Percentiles rank a stretch among this genome's conserved stretches.
These are phyloP conservation scores for Acanthamoeba castellanii DNA, from an alignment of 208 protist genomes.

Conservation along the genomic window DNA sequence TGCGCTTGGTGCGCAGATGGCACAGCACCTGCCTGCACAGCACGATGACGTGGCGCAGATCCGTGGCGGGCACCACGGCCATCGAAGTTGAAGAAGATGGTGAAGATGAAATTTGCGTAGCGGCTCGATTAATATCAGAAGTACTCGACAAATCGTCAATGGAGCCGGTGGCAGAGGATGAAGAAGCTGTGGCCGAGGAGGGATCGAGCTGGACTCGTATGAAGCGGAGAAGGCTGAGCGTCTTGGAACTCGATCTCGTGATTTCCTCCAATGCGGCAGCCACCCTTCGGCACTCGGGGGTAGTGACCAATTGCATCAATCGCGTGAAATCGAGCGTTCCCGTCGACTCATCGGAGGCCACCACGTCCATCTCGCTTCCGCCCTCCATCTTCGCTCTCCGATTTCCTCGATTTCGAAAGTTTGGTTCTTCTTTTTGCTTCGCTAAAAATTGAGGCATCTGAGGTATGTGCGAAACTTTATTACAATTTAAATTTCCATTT, in stretches of 20 bases:
- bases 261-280: neutral
- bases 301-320: neutral
- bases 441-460: too few relatives aligned
- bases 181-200: neutral
- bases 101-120: too few relatives aligned
- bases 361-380: too few relatives aligned
- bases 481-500: neutral
- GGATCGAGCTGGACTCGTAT: neutral
- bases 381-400: too few relatives aligned
- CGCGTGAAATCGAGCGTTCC: neutral
- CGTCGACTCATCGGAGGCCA: too few relatives aligned
- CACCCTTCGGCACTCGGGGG: neutral
- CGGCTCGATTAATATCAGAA: too few relatives aligned
- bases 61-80: neutral
- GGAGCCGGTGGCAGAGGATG: too few relatives aligned
- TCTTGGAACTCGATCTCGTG: neutral
- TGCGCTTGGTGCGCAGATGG: neutral
- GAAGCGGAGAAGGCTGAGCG: neutral
- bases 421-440: too few relatives aligned
- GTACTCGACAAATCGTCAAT: too few relatives aligned
- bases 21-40: neutral
- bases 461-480: too few relatives aligned
- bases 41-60: constrained; percentile 8
- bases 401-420: neutral
- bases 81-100: too few relatives aligned